Evolutionary conservation across 257 asterid species (phyloP), one percentile per base, ranked within the genome.

Genomic region (Capsicum rhomboideum): DNA sequence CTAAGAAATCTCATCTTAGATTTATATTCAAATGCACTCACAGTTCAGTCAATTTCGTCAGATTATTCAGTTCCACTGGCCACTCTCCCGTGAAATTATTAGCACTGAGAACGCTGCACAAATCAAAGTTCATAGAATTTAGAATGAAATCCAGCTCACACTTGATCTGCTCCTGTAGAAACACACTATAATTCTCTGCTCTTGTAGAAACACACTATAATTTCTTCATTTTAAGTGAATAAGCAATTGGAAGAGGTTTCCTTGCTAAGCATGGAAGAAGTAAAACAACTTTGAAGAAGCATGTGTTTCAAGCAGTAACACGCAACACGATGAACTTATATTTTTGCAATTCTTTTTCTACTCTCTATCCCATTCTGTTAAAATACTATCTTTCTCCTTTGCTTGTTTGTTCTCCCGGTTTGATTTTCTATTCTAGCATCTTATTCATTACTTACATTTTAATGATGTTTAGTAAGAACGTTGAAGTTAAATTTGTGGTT

Each of bases 21-120:
- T 6, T 16, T 74, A 74, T 17, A 20, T 55, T 49, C 5, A 29
- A 21, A 54, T 54, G 31, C 21, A 80, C 92, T 80, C 82, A 92
- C 94, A 92, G 89, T 80, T 88, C 88, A 68, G 69, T 83, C 88
- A 91, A 83, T 53, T 85, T 85, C 37, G 72, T 86, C 67, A 91
- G 86, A 37, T 87, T 82, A 68, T 81, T 67, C 63, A 90, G 82
- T 68, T 88, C 92, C 77, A 26, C 54, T 54, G 94, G 96, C 85
- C 90, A 82, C 80, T 54, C 69, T 49, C 90, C 93, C 0, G 87
- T 89, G 68, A 92, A 87, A 82, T 83, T 74, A 84, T 92, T 92
- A 34, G 88, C 90, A 83, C 82, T 87, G 5, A 91, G 89, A 83
- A 88, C 53, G 83, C 94, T 92, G 91, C 89, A 88, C 28, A 4